Percentiles rank a stretch among this genome's conserved stretches.
Conservation (phyloP, 441 rosid genomes). For the Pelargonium citronellum region DNA sequence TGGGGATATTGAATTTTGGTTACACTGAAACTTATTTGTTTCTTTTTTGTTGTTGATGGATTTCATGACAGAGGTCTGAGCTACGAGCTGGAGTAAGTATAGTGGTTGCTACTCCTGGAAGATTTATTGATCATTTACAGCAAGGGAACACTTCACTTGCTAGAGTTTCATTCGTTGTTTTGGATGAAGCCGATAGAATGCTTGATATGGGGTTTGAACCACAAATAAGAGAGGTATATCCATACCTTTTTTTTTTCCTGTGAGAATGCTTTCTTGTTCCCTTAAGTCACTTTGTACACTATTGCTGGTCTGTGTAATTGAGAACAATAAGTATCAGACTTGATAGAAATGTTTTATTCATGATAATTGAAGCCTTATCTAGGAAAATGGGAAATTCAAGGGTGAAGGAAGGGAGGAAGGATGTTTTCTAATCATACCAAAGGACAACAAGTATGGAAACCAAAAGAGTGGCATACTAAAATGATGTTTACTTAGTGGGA, state of each 20-base stretch:
- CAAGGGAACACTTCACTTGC: constrained; percentile 26
- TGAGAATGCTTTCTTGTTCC: background rate
- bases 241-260: background rate
- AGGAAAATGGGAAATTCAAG: too few species aligned
- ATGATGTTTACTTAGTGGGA: too few species aligned
- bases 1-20: too few species aligned
- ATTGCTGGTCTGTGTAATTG: background rate
- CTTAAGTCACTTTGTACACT: background rate
- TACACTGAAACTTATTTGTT: too few species aligned
- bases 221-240: constrained; percentile 27
- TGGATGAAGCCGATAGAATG: constrained; percentile 29
- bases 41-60: constrained; percentile 1
- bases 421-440: too few species aligned
- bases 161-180: constrained; percentile 24
- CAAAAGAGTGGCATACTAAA: too few species aligned
- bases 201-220: constrained; percentile 32
- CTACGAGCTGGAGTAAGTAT: constrained; percentile 23
- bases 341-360: background rate
- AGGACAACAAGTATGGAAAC: too few species aligned
- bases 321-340: background rate
- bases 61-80: constrained; percentile 18
- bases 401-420: too few species aligned
- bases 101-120: constrained; percentile 31
- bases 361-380: background rate
- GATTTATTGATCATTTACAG: constrained; percentile 28